Conservation (phyloP, 1,139 yeast species). For the Diutina ranongensis region DNA sequence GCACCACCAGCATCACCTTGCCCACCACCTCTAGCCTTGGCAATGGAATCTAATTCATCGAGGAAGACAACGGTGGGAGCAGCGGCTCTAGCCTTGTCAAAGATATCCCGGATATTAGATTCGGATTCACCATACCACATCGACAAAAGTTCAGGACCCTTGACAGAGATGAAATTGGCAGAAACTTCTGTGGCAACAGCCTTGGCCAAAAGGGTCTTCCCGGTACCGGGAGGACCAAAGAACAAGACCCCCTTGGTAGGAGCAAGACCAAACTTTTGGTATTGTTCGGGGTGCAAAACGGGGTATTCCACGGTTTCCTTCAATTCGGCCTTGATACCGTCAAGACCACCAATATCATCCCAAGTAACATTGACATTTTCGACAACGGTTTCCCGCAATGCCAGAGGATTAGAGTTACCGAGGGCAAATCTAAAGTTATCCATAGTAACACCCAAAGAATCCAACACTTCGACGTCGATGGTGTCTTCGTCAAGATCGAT, state of each 20-base stretch:
- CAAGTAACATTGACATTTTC: constrained; percentile 97
- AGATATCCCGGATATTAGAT: constrained; percentile 91
- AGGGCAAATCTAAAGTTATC: constrained; percentile 97
- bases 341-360: constrained; percentile 97
- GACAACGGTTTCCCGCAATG: constrained; percentile 97
- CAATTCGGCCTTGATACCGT: constrained; percentile 88
- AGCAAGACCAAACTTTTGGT: constrained; percentile 92
- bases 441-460: constrained; percentile 96
- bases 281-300: constrained; percentile 96
- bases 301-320: constrained; percentile 99
- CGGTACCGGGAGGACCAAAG: constrained; percentile 99
- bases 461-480: constrained; percentile 93
- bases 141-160: constrained; percentile 93
- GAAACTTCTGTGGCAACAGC: constrained; percentile 98
- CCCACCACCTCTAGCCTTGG: constrained; percentile 93
- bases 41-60: constrained; percentile 96
- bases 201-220: constrained; percentile 93
- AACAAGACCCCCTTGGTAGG: constrained; percentile 97
- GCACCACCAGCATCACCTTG: constrained; percentile 97
- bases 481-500: constrained; percentile 97
- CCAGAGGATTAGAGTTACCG: constrained; percentile 97
- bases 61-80: constrained; percentile 97
- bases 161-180: constrained; percentile 92
- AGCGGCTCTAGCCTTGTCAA: constrained; percentile 97
- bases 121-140: constrained; percentile 99